phyloP scores from a whole-genome alignment of 306 rosid species.

The Citrullus mucosospermus region DNA sequence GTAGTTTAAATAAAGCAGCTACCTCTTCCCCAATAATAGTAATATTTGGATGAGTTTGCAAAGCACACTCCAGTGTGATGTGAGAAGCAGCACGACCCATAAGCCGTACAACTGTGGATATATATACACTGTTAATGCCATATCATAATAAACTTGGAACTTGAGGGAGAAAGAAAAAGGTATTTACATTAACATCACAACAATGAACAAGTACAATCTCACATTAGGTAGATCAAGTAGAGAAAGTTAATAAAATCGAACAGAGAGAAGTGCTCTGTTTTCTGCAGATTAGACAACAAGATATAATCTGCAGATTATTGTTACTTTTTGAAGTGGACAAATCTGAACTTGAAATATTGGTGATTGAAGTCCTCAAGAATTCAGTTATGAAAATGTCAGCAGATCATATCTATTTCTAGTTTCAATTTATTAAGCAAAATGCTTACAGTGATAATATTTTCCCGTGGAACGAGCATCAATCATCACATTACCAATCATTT shows the following conservation, averaged over 20 bases:
- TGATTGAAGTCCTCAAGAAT: background rate
- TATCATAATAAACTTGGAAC: background rate
- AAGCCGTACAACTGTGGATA: constrained; percentile 75
- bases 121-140: background rate
- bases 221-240: background rate
- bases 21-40: constrained; percentile 99
- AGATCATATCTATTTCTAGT: background rate
- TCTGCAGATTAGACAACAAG: background rate
- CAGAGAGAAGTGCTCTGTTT: constrained; percentile 1
- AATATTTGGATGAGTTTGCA: constrained; percentile 96
- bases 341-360: background rate
- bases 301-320: no score
- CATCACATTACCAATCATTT: constrained; percentile 99
- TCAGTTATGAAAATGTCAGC: background rate
- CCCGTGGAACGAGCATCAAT: constrained; percentile 96
- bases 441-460: constrained; percentile 93
- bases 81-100: constrained; percentile 99
- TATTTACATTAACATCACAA: background rate
- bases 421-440: background rate
- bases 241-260: background rate
- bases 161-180: background rate
- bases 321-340: background rate
- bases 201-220: background rate
- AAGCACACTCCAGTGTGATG: constrained; percentile 93
- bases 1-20: background rate